phyloP scores from a whole-genome alignment of 176 grass and related monocot genomes.

The Triticum aestivum region IWGSC_CS_RefSeq_v2.1 NC_057811.1:7569851-7570350 shows the following conservation, averaged over 20 bases:
- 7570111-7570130: constrained; percentile 52
- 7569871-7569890: constrained; percentile 36
- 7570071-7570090: constrained; percentile 52
- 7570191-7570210: constrained; percentile 34
- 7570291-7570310: background rate
- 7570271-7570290: constrained; percentile 12
- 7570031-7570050: constrained; percentile 26
- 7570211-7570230: constrained; percentile 26
- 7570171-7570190: constrained; percentile 32
- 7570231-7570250: constrained; percentile 6
- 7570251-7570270: constrained; percentile 16
- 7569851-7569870: constrained; percentile 48
- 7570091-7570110: constrained; percentile 56
- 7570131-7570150: constrained; percentile 45
- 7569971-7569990: constrained; percentile 65
- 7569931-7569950: constrained; percentile 50
- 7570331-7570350: constrained; percentile 6
- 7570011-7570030: constrained; percentile 37
- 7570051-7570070: constrained; percentile 38
- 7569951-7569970: constrained; percentile 73
- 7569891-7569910: constrained; percentile 64
- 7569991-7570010: constrained; percentile 33
- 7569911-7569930: constrained; percentile 65
- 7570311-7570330: constrained; percentile 17
- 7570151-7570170: constrained; percentile 27